Base-by-base conservation (phyloP, 108 stramenopile genomes). In the Fragilariopsis cylindrus region DNA sequence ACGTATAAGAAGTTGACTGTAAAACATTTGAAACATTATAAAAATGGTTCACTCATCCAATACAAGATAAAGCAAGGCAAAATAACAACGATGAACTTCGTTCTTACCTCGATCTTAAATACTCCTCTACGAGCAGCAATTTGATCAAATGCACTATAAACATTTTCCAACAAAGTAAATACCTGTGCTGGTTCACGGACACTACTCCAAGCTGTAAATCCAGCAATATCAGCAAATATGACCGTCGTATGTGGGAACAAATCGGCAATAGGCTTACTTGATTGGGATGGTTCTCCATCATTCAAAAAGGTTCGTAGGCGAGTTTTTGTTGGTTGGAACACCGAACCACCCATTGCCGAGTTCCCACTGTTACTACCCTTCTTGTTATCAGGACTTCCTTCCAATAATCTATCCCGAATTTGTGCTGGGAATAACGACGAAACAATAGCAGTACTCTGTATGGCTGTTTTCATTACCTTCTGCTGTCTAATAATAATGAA, bases 191-290 rank as follows among this genome's bases (percentile, higher is more conserved):
- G 88, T 55, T 80, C 72, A 11, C 81, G 67, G 47, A 81, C 77
- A 30, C 84, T 83, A 45, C 75, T 71, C 84, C 86, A 87, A 30
- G 79, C 76, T 5, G 82, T 85, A 52, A 89, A 86, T 12, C 83
- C 81, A 44, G 75, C 73, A 69, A 87, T 84, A 65, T 87, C 85
- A 5, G 85, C 85, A 84, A 91, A 88, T 83, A 91, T 83, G 21
- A 91, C 88, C 0, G 87, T 85, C 2, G 90, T 87, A 53, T 85
- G 65, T n/a, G 81, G 77, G 71, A 90, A 90, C 48, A 88, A 58
- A 65, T 90, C 90, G 3, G 90, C 90, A 72, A 90, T 90, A 2
- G 90, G 86, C 18, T 84, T 76, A 58, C 66, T 63, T 11, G 16
- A 30, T 5, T 60, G 48, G 5, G 42, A 30, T 15, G 16, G 16